phyloP scores from a whole-genome alignment of 1,284 basidiomycete species.

The Pyrrhoderma lamaoense region DNA sequence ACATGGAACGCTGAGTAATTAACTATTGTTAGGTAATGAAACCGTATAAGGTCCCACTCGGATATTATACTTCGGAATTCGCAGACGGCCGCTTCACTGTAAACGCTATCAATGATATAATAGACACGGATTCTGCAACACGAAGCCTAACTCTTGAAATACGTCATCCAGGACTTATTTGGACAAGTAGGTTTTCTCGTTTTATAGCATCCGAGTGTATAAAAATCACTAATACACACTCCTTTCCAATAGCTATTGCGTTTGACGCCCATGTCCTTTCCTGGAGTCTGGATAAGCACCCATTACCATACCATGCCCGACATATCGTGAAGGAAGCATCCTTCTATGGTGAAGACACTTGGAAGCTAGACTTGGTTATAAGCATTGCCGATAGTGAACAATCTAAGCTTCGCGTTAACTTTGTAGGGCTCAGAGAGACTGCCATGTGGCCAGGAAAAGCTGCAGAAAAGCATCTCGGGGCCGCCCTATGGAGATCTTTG shows the following conservation, averaged over 20 bases:
- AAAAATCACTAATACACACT: not conserved
- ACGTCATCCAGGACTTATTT: conserved; percentile 80
- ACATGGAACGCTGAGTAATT: too few relatives aligned
- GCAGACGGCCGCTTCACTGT: conserved; percentile 48
- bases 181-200: conserved; percentile 56
- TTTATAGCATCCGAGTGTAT: not conserved
- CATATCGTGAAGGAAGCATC: conserved; percentile 92
- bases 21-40: conserved; percentile 67
- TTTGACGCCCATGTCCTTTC: conserved; percentile 88
- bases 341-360: conserved; percentile 69
- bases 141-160: conserved; percentile 68
- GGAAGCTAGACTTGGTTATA: conserved; percentile 66
- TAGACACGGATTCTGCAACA: conserved; percentile 54
- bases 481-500: conserved; percentile 58
- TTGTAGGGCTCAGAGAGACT: conserved; percentile 65
- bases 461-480: conserved; percentile 44
- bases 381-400: conserved; percentile 33
- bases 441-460: conserved; percentile 77
- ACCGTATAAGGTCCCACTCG: conserved; percentile 67
- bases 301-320: conserved; percentile 65
- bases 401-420: conserved; percentile 45
- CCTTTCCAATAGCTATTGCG: conserved; percentile 54
- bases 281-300: conserved; percentile 78
- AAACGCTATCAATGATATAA: conserved; percentile 49
- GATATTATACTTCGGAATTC: conserved; percentile 50